Evolutionary conservation across 345 rosid species (phyloP), one percentile per base, ranked within the genome.

Genomic region (Heritiera littoralis): DNA sequence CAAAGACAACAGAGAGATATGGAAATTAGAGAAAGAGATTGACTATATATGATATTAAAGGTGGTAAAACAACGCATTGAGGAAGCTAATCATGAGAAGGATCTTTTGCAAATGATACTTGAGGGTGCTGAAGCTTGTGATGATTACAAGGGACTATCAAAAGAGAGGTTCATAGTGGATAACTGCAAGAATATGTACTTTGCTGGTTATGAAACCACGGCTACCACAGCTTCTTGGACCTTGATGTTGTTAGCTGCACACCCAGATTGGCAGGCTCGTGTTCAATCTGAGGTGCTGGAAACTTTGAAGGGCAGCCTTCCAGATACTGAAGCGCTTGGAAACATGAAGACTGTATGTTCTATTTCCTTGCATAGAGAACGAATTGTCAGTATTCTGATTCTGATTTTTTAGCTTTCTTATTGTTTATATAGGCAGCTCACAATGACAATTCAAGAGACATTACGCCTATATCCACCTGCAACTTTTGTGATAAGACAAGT

Each of bases 181-280:
- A 88, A 89, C 54, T 91, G 93, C 86, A 87, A 86, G 75, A 85
- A 67, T 28, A 79, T 87, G 9, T 91, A 86, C 83, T 87, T 87
- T 30, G 88, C 94, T 17, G 92, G 90, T 12, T 83, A 84, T 13
- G 90, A 83, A 77, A 87, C 90, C 56, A 76, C 88, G 15, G 81
- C 90, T 18, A 65, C 63, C 51, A 51, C 89, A 1, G 71, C 81
- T 14, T 81, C 89, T 1, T 87, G 91, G 90, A 60, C 74, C 18
- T 41, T 82, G 68, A 76, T 89, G 80, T 41, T 87, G 63, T 71
- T 87, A 55, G 82, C 89, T 69, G 69, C 80, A 40, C 77, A 86
- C 66, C 90, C 81, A 46, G 86, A 91, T 6, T 85, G 92, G 90
- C 89, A 87, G 74, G 88, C 60, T 28, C 79, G 84, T n/a, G 80